These are phyloP conservation scores for Stenocarpella maydis DNA, from an alignment of 2,329 filamentous ascomycete genomes.

Conservation along the genomic window DNA sequence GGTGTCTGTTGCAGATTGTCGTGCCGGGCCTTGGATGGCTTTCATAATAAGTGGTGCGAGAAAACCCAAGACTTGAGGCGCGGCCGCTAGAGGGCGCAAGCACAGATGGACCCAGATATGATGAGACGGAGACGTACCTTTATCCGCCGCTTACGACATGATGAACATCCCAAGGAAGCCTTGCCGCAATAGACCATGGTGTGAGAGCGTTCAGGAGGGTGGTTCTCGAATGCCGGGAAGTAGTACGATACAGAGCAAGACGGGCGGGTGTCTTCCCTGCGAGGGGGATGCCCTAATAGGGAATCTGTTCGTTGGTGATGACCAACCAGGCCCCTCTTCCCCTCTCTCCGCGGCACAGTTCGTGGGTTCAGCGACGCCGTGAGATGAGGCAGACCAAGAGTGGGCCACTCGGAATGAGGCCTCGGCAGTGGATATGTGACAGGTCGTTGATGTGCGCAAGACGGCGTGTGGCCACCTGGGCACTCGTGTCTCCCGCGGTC, in stretches of 20 bases:
- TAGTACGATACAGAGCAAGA: background rate
- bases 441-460: background rate
- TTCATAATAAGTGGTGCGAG: constrained; percentile 8
- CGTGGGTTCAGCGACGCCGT: background rate
- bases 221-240: background rate
- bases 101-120: background rate
- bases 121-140: constrained; percentile 52
- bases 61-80: background rate
- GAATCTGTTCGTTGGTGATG: constrained; percentile 14
- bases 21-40: background rate
- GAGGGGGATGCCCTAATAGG: constrained; percentile 16
- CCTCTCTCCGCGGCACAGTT: background rate
- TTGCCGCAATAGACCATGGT: constrained; percentile 66
- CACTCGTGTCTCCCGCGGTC: background rate
- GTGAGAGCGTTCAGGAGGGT: constrained; percentile 16
- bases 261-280: background rate
- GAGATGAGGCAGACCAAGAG: constrained; percentile 6
- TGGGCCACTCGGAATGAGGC: constrained; percentile 10
- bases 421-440: constrained; percentile 4
- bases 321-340: constrained; percentile 18
- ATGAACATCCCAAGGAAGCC: constrained; percentile 63
- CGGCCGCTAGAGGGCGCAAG: background rate
- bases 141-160: constrained; percentile 62
- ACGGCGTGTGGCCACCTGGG: no score
- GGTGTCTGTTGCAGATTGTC: background rate